A percentile compares a stretch with the other conserved stretches of the same genome.
Conservation (phyloP, 306 rosid species). For the Dryas drummondii region DNA sequence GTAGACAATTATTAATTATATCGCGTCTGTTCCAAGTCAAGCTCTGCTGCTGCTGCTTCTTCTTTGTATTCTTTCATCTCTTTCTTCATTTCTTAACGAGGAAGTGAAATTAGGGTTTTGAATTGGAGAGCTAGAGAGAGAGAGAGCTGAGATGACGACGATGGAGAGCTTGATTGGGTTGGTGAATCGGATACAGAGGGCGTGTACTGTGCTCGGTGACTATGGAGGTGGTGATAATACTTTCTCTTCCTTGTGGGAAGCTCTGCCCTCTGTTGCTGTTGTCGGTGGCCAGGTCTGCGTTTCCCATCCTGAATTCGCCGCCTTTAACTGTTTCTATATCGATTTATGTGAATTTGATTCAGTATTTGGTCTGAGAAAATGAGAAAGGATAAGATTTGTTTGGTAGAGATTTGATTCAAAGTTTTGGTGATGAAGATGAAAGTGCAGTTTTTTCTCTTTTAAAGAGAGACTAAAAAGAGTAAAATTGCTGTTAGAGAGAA, state of each 20-base stretch:
- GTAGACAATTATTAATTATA: not conserved
- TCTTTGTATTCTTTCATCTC: not conserved
- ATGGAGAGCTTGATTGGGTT: slow-evolving; percentile 97
- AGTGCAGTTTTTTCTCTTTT: no score
- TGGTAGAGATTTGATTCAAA: not conserved
- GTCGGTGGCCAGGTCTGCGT: slow-evolving; percentile 87
- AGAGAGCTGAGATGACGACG: slow-evolving; percentile 48
- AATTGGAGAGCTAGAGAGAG: not conserved
- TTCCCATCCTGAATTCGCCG: not conserved
- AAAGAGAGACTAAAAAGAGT: no score
- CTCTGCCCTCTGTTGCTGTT: slow-evolving; percentile 92
- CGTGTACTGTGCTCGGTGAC: slow-evolving; percentile 92
- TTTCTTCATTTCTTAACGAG: not conserved
- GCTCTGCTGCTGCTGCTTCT: not conserved
- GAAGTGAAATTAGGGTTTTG: slow-evolving; percentile 35
- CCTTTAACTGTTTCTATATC: not conserved
- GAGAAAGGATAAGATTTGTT: not conserved
- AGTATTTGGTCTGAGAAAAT: not conserved
- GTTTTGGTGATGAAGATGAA: no score
- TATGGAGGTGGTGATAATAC: slow-evolving; percentile 66
- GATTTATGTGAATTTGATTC: not conserved
- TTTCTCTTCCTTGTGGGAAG: slow-evolving; percentile 94
- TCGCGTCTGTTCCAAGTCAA: slow-evolving; percentile 20
- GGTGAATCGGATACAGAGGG: slow-evolving; percentile 90
- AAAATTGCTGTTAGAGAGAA: no score